phyloP scores from a whole-genome alignment of 176 grass and related monocot species.

The Melocanna baccifera region DNA sequence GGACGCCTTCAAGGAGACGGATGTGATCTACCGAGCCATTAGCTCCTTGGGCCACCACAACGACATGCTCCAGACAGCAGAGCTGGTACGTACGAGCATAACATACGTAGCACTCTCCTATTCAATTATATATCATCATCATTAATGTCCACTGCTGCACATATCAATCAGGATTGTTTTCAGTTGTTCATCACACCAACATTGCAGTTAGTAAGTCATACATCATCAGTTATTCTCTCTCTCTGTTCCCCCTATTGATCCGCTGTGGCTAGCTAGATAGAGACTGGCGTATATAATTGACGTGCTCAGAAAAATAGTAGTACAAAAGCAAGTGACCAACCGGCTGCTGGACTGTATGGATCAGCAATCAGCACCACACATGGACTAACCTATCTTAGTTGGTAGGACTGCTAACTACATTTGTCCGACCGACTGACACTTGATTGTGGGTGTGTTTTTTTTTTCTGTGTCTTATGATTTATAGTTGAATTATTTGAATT shows the following conservation, averaged over 20 bases:
- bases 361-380: background rate
- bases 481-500: no score
- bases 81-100: constrained; percentile 48
- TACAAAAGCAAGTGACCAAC: background rate
- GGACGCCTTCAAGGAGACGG: constrained; percentile 86
- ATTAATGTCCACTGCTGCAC: background rate
- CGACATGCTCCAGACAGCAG: constrained; percentile 88
- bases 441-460: no score
- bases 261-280: background rate
- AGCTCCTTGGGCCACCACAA: constrained; percentile 90
- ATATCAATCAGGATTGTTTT: background rate
- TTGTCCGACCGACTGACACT: background rate
- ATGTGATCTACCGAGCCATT: constrained; percentile 92
- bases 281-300: background rate
- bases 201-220: background rate
- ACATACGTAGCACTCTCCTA: background rate
- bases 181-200: background rate
- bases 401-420: background rate
- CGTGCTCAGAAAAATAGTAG: background rate
- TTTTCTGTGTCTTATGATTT: no score
- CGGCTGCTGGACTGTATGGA: background rate
- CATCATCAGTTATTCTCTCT: background rate
- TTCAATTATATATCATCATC: background rate
- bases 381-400: background rate
- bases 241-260: background rate